Evolutionary conservation across 306 rosid genomes (phyloP).

Genomic region (Prunus fruticosa): DNA sequence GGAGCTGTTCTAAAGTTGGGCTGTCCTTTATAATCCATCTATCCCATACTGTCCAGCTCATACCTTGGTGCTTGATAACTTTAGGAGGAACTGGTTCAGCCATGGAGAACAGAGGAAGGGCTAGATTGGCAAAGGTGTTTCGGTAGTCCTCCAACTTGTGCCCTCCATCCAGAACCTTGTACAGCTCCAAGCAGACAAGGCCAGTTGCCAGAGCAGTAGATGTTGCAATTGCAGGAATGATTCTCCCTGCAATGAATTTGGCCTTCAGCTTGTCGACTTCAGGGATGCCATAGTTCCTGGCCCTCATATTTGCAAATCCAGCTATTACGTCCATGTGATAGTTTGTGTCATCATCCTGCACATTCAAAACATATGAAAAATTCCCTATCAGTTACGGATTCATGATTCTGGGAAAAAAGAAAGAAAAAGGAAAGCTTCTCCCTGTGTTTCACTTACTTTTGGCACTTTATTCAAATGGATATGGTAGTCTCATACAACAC

Average conservation of each 20-base stretch:
- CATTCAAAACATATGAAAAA: background rate
- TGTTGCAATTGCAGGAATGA: slow-evolving; percentile 39
- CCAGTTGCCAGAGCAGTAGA: slow-evolving; percentile 38
- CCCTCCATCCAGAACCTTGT: slow-evolving; percentile 33
- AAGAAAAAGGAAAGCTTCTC: background rate
- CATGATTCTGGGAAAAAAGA: background rate
- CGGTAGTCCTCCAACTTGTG: slow-evolving; percentile 35
- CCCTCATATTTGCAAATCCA: slow-evolving; percentile 41
- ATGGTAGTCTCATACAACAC: background rate
- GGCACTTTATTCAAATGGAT: slow-evolving; percentile 4
- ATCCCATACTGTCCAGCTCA: slow-evolving; percentile 41
- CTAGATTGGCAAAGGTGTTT: slow-evolving; percentile 35
- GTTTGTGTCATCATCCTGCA: slow-evolving; percentile 41
- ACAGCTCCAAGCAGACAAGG: slow-evolving; percentile 37
- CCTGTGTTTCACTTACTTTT: background rate
- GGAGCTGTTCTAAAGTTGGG: slow-evolving; percentile 31
- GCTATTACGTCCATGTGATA: slow-evolving; percentile 40
- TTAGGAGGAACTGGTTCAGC: slow-evolving; percentile 43
- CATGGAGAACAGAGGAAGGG: slow-evolving; percentile 37
- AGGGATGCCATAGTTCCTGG: slow-evolving; percentile 36
- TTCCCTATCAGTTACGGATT: background rate
- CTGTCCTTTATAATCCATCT: slow-evolving; percentile 30
- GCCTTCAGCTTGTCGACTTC: slow-evolving; percentile 41
- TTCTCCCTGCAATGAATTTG: slow-evolving; percentile 39
- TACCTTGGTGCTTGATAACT: slow-evolving; percentile 28